Conservation (phyloP, 176 grass and related monocot genomes). For the Cenchrus purpureus region DNA sequence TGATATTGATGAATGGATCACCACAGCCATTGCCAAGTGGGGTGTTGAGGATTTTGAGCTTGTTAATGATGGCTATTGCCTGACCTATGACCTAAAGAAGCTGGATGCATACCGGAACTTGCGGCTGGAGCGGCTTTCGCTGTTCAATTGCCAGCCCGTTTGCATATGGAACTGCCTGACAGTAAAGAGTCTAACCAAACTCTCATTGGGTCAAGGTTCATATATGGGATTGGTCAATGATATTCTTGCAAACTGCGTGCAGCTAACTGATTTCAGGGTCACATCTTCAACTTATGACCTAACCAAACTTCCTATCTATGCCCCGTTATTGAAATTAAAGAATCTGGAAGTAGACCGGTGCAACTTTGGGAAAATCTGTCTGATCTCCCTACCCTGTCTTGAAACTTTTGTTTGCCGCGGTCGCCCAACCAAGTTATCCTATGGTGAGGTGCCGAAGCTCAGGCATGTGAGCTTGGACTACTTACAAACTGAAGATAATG, state of each 20-base stretch:
- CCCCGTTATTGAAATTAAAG: slow-evolving; percentile 4
- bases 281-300: background rate
- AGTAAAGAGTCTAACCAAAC: slow-evolving; percentile 28
- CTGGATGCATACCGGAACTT: slow-evolving; percentile 6
- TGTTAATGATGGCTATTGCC: background rate
- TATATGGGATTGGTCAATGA: background rate
- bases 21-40: slow-evolving; percentile 29
- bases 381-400: slow-evolving; percentile 23
- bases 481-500: background rate
- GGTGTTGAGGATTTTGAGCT: slow-evolving; percentile 37
- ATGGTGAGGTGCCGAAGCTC: slow-evolving; percentile 21
- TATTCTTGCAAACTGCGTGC: background rate
- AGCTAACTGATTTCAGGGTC: slow-evolving; percentile 15
- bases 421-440: slow-evolving; percentile 19
- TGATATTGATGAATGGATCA: slow-evolving; percentile 26
- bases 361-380: slow-evolving; percentile 25
- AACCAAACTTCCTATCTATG: background rate
- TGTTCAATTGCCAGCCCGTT: background rate
- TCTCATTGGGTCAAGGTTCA: background rate
- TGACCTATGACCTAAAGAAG: background rate
- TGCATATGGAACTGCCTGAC: background rate
- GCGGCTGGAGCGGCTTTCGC: background rate
- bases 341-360: slow-evolving; percentile 29
- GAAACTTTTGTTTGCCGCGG: slow-evolving; percentile 28
- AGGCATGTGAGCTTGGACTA: slow-evolving; percentile 36